Conservation (phyloP, 148 eudicot species). For the Nepenthes gracilis region DNA sequence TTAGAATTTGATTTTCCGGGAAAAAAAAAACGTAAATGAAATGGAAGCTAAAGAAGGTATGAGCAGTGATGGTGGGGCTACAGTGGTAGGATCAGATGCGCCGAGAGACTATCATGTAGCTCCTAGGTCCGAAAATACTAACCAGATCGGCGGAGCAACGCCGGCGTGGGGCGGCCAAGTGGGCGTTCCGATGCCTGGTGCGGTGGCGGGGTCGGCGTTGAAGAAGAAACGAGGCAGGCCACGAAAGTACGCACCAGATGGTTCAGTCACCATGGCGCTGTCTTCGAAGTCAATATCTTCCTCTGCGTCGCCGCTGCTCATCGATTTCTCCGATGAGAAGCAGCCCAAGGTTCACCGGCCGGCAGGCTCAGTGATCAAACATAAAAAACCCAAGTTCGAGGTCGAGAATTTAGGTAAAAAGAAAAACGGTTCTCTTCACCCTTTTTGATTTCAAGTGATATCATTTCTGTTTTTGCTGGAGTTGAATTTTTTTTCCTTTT, state of each 20-base stretch:
- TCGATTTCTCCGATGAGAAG: constrained; percentile 75
- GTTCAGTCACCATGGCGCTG: constrained; percentile 38
- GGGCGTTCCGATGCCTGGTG: constrained; percentile 12
- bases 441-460: no score
- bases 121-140: constrained; percentile 47
- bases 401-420: constrained; percentile 39
- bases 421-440: neutral
- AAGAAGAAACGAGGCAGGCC: constrained; percentile 96
- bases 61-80: constrained; percentile 47
- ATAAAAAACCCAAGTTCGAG: constrained; percentile 46
- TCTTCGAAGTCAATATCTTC: constrained; percentile 75
- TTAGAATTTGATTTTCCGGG: neutral
- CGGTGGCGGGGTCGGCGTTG: constrained; percentile 10
- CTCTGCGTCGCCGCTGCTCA: constrained; percentile 46
- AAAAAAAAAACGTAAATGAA: constrained; percentile 4
- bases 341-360: constrained; percentile 36
- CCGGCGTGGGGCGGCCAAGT: constrained; percentile 19
- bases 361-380: constrained; percentile 24
- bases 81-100: constrained; percentile 91
- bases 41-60: constrained; percentile 47
- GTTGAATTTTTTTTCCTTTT: neutral
- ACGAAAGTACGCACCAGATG: constrained; percentile 82
- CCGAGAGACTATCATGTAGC: constrained; percentile 76
- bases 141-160: constrained; percentile 31
- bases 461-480: no score